Evolutionary conservation across 2,329 filamentous ascomycete genomes (phyloP).

Genomic region (Pseudocercospora eumusae): DNA sequence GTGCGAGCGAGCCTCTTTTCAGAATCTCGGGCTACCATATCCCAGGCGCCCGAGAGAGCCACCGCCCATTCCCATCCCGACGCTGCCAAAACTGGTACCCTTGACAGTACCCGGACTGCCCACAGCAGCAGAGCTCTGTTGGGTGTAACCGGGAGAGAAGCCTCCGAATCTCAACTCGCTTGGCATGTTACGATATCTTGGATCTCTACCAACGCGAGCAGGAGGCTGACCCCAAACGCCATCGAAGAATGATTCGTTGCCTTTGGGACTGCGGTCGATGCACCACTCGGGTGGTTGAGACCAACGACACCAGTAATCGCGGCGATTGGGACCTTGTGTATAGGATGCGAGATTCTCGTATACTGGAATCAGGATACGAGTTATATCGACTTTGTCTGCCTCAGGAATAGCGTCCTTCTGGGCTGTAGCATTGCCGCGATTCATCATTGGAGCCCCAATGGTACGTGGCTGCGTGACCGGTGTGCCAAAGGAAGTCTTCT

Average conservation of each 20-base stretch:
- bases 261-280: conserved; percentile 42
- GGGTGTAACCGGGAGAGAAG: conserved; percentile 19
- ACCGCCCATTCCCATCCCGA: neutral
- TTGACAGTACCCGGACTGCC: conserved; percentile 15
- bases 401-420: neutral
- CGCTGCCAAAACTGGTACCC: neutral
- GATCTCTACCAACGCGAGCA: conserved; percentile 42
- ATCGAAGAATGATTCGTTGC: conserved; percentile 47
- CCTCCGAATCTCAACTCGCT: conserved; percentile 27
- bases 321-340: conserved; percentile 39
- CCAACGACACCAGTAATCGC: conserved; percentile 47
- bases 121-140: conserved; percentile 7
- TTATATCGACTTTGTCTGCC: conserved; percentile 26
- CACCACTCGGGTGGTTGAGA: conserved; percentile 42
- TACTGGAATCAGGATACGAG: conserved; percentile 44
- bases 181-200: conserved; percentile 37
- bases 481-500: neutral
- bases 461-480: conserved; percentile 7
- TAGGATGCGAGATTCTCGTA: conserved; percentile 49
- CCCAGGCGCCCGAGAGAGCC: neutral
- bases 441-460: conserved; percentile 12
- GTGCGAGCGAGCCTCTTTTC: neutral
- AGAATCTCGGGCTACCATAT: neutral
- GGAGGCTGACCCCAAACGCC: conserved; percentile 42
- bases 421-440: conserved; percentile 20